These are phyloP conservation scores for Tricholomella constricta DNA, from an alignment of 768 basidiomycete species.

Conservation along the genomic window DNA sequence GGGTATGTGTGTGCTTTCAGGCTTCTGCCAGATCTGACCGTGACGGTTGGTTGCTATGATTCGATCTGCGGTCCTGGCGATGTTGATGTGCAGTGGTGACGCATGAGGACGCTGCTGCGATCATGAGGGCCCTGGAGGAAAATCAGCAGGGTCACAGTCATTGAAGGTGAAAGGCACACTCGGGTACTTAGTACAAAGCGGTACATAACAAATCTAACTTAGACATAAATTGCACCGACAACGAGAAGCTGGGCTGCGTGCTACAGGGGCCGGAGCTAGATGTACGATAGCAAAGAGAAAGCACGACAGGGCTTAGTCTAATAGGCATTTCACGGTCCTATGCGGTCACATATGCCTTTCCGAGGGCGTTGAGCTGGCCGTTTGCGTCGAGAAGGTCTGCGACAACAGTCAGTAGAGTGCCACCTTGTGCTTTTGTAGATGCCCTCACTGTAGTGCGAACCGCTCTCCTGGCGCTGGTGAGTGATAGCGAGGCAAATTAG, in stretches of 20 bases:
- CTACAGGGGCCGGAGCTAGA: background rate
- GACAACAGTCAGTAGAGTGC: background rate
- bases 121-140: constrained; percentile 12
- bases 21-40: too few relatives aligned
- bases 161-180: constrained; percentile 11
- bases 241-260: background rate
- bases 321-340: too few relatives aligned
- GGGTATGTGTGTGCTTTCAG: too few relatives aligned
- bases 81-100: background rate
- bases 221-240: constrained; percentile 14
- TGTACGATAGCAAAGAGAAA: too few relatives aligned
- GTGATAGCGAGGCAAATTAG: background rate
- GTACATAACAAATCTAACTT: background rate
- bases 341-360: constrained; percentile 19
- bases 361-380: constrained; percentile 22
- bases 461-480: constrained; percentile 23
- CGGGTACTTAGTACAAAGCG: background rate
- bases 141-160: constrained; percentile 9
- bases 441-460: constrained; percentile 23
- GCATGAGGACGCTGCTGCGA: constrained; percentile 8
- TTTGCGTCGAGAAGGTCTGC: constrained; percentile 22
- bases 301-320: too few relatives aligned
- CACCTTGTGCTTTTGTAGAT: background rate
- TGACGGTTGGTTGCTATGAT: background rate
- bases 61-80: background rate